A percentile compares a stretch with the other conserved stretches of the same genome.
Conservation (phyloP, 805 yeast species). For the Ogataea angusta region DNA sequence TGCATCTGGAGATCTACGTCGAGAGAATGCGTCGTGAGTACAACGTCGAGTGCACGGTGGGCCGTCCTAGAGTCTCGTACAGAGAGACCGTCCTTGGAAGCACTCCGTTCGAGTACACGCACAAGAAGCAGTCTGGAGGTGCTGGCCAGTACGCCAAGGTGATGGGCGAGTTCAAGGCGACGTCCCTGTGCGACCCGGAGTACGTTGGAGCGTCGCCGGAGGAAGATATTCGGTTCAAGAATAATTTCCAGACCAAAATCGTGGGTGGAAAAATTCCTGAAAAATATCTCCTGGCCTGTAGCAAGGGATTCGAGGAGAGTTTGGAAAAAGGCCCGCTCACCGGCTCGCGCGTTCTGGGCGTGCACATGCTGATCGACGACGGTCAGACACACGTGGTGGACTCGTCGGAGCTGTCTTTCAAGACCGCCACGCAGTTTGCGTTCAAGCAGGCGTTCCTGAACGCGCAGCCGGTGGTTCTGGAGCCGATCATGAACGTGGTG, state of each 20-base stretch:
- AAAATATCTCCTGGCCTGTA: slow-evolving; percentile 90
- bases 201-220: slow-evolving; percentile 28
- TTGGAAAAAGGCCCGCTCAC: slow-evolving; percentile 94
- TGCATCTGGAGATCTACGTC: slow-evolving; percentile 94
- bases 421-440: slow-evolving; percentile 88
- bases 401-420: slow-evolving; percentile 92
- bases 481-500: slow-evolving; percentile 93
- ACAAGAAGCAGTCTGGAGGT: slow-evolving; percentile 98
- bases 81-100: slow-evolving; percentile 82
- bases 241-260: slow-evolving; percentile 78
- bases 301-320: slow-evolving; percentile 92
- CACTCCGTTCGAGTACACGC: slow-evolving; percentile 85
- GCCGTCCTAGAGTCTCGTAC: slow-evolving; percentile 97
- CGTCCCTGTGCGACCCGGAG: slow-evolving; percentile 51
- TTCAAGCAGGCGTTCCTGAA: slow-evolving; percentile 86
- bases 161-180: slow-evolving; percentile 65
- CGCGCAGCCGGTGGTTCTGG: slow-evolving; percentile 84
- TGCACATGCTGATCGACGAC: slow-evolving; percentile 88
- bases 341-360: slow-evolving; percentile 93
- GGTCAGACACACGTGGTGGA: slow-evolving; percentile 98
- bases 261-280: slow-evolving; percentile 98
- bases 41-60: slow-evolving; percentile 91
- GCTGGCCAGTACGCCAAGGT: slow-evolving; percentile 99
- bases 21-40: slow-evolving; percentile 98
- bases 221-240: slow-evolving; percentile 41